These are phyloP conservation scores for Cyamopsis tetragonoloba DNA, from an alignment of 306 rosid species.

Conservation along the genomic window DNA sequence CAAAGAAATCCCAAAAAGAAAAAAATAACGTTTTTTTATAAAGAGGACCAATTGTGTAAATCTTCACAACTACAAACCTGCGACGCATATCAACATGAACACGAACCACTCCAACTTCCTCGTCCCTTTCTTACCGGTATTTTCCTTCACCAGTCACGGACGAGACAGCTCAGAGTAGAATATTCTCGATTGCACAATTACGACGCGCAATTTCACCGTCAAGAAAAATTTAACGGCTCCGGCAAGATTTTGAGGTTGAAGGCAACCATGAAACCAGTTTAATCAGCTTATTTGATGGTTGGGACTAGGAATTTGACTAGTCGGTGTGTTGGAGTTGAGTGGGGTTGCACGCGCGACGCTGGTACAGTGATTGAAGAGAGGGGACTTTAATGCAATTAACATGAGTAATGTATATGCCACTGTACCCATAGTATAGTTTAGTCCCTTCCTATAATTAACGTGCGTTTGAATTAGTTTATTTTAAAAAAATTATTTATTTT, in stretches of 20 bases:
- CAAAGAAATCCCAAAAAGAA: constrained; percentile 19
- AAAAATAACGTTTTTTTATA: constrained; percentile 16
- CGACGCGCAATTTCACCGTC: constrained; percentile 21
- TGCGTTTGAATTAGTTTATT: too few species aligned
- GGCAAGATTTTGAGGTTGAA: constrained; percentile 42
- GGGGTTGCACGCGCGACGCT: not conserved
- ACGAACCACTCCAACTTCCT: not conserved
- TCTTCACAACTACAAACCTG: constrained; percentile 31
- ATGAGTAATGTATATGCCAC: too few species aligned
- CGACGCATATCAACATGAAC: not conserved
- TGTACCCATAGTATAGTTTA: too few species aligned
- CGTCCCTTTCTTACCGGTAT: not conserved
- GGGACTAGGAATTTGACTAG: constrained; percentile 14
- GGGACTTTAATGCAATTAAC: too few species aligned
- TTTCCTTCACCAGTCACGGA: constrained; percentile 18
- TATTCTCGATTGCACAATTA: not conserved
- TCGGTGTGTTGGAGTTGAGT: not conserved
- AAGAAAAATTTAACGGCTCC: constrained; percentile 34
- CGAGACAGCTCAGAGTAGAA: not conserved
- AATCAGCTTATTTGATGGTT: constrained; percentile 25
- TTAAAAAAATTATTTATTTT: too few species aligned
- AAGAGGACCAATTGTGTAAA: constrained; percentile 26
- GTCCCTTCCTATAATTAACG: too few species aligned
- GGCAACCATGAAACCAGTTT: constrained; percentile 38
- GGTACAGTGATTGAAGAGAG: not conserved